A percentile compares a stretch with the other conserved stretches of the same genome.
Evolutionary conservation across 2,329 filamentous ascomycete genomes (phyloP).

Genomic region (Colletotrichum tanaceti): DNA sequence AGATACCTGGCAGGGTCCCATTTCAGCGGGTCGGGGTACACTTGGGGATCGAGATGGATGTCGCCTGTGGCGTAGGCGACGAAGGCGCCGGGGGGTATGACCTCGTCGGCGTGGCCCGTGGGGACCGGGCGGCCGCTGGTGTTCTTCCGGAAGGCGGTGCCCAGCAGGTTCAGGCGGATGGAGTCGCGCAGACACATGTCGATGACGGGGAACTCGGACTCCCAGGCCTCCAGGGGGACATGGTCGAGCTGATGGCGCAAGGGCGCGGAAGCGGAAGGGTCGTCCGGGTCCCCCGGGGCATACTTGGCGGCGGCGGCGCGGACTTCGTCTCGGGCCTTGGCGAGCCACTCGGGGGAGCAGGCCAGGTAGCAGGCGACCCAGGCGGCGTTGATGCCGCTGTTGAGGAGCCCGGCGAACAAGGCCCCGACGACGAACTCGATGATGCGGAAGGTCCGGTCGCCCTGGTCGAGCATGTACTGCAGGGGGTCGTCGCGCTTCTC

Average conservation of each 20-base stretch:
- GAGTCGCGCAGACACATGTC: slow-evolving; percentile 63
- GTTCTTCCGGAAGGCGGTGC: slow-evolving; percentile 23
- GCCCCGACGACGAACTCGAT: slow-evolving; percentile 61
- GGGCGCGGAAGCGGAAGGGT: too few relatives aligned
- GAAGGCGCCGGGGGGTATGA: too few relatives aligned
- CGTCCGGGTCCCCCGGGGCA: too few relatives aligned
- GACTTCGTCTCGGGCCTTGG: slow-evolving; percentile 59
- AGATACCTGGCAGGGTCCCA: too few relatives aligned
- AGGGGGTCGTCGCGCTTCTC: slow-evolving; percentile 60
- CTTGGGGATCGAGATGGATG: too few relatives aligned
- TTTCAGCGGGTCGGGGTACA: too few relatives aligned
- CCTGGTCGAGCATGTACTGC: slow-evolving; percentile 65
- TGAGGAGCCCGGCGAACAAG: slow-evolving; percentile 66
- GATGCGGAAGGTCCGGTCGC: slow-evolving; percentile 52
- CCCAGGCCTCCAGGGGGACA: slow-evolving; percentile 65
- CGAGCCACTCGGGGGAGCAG: slow-evolving; percentile 58
- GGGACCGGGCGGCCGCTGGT: too few relatives aligned
- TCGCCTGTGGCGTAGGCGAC: too few relatives aligned
- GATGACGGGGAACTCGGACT: slow-evolving; percentile 63
- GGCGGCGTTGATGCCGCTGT: slow-evolving; percentile 65
- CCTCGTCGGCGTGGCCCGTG: too few relatives aligned
- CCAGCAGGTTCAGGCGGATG: slow-evolving; percentile 12
- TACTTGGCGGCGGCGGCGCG: too few relatives aligned
- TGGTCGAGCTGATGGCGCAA: not conserved
- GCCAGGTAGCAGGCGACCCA: slow-evolving; percentile 64